phyloP scores from a whole-genome alignment of 2,329 filamentous ascomycete species.

The Cercospora brassicicola region DNA sequence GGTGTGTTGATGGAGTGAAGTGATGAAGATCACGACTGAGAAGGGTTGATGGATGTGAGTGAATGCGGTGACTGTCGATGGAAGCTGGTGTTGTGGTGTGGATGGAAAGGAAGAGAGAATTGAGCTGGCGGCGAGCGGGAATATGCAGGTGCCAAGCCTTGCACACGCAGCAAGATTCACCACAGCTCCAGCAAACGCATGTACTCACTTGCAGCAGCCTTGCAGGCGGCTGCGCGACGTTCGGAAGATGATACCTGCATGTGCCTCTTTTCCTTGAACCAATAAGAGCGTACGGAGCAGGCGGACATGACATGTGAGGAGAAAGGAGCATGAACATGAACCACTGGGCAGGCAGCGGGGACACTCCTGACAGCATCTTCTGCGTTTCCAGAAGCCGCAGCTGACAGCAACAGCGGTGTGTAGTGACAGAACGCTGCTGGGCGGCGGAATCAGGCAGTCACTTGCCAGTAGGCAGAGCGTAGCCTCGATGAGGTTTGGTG shows the following conservation, averaged over 20 bases:
- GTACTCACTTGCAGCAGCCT: background rate
- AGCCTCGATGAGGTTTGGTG: no score
- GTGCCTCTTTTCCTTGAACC: background rate
- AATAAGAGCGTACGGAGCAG: no score
- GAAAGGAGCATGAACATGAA: no score
- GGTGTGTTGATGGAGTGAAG: background rate
- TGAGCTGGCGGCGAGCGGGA: background rate
- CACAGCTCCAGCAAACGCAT: background rate
- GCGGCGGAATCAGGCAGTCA: no score
- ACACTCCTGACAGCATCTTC: no score
- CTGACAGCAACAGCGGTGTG: no score
- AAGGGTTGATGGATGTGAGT: background rate
- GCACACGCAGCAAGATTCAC: background rate
- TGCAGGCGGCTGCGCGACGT: no score
- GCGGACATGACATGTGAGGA: no score
- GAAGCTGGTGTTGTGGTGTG: background rate
- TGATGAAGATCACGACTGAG: background rate
- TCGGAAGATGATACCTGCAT: background rate
- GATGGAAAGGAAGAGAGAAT: background rate
- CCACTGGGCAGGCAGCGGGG: no score
- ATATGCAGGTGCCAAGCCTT: background rate
- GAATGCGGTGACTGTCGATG: background rate
- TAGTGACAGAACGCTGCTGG: no score
- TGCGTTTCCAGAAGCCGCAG: no score
- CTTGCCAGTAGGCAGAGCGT: no score